These are phyloP conservation scores for Crithidia sp. DNA, from an alignment of 208 protist species.

Conservation along the genomic window DNA sequence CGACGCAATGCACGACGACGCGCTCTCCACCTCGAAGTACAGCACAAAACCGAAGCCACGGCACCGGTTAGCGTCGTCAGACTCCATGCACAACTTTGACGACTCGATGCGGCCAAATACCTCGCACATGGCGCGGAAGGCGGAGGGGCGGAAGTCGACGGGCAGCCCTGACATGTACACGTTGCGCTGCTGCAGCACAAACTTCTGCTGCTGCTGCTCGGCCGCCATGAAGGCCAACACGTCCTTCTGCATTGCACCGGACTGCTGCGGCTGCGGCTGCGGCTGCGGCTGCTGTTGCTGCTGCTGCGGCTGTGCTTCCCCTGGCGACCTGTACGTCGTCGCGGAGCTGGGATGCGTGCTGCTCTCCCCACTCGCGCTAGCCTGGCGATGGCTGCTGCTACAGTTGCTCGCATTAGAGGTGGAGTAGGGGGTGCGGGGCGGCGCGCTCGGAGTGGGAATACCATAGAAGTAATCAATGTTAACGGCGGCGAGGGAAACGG, in stretches of 20 bases:
- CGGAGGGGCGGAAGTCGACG: slow-evolving; percentile 45
- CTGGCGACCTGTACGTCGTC: too few species aligned
- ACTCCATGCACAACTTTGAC: slow-evolving; percentile 62
- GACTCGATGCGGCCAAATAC: slow-evolving; percentile 63
- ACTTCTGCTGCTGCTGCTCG: slow-evolving; percentile 38
- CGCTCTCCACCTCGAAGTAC: slow-evolving; percentile 52
- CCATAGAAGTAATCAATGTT: slow-evolving; percentile 32
- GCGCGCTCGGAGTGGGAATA: slow-evolving; percentile 23
- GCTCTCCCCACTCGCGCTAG: slow-evolving; percentile 11
- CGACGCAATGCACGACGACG: slow-evolving; percentile 54
- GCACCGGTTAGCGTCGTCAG: slow-evolving; percentile 42
- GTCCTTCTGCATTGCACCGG: slow-evolving; percentile 28
- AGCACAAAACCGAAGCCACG: slow-evolving; percentile 74
- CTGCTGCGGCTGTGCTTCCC: neutral
- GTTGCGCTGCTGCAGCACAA: slow-evolving; percentile 63
- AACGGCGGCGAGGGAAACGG: slow-evolving; percentile 8
- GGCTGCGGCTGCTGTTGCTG: neutral
- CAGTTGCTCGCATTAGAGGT: slow-evolving; percentile 26
- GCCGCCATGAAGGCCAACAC: slow-evolving; percentile 30
- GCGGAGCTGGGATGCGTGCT: neutral
- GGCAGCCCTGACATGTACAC: slow-evolving; percentile 74
- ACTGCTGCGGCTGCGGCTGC: neutral
- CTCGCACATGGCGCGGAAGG: slow-evolving; percentile 63
- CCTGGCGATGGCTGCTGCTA: slow-evolving; percentile 16
- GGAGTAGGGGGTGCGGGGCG: slow-evolving; percentile 10